These are phyloP conservation scores for Hypoxylon sp. DNA, from an alignment of 2,329 filamentous ascomycete species.

Conservation along the genomic window DNA sequence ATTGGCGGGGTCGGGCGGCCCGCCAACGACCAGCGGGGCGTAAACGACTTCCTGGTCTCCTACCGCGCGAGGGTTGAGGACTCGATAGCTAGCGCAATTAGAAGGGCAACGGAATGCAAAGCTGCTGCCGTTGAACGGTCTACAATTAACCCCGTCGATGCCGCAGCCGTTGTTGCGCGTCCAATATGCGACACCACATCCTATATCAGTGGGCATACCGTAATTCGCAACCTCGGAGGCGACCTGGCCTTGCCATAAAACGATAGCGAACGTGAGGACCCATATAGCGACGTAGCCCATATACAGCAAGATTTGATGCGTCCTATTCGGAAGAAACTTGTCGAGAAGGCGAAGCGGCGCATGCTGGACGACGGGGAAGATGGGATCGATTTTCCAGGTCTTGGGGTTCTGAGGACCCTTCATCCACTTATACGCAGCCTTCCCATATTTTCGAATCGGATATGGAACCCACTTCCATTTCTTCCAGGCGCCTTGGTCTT, in stretches of 20 bases:
- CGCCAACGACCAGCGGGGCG: conserved; percentile 75
- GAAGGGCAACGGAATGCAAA: conserved; percentile 82
- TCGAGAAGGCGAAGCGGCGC: conserved; percentile 74
- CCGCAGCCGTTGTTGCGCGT: conserved; percentile 77
- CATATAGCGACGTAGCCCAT: conserved; percentile 73
- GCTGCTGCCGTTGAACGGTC: conserved; percentile 77
- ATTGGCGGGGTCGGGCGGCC: conserved; percentile 61
- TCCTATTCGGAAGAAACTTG: conserved; percentile 68
- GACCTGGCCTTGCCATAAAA: conserved; percentile 72
- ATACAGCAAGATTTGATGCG: conserved; percentile 70
- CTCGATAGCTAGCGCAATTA: conserved; percentile 73
- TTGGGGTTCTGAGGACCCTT: conserved; percentile 67
- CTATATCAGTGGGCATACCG: conserved; percentile 73
- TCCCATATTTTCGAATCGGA: conserved; percentile 62
- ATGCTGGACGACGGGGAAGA: conserved; percentile 76
- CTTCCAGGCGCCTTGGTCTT: conserved; percentile 65
- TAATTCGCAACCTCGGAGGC: conserved; percentile 74
- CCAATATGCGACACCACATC: conserved; percentile 80
- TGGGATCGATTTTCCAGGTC: conserved; percentile 65
- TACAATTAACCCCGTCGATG: conserved; percentile 78
- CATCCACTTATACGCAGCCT: conserved; percentile 62
- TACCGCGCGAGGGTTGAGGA: conserved; percentile 80
- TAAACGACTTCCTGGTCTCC: conserved; percentile 77
- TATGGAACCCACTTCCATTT: conserved; percentile 71
- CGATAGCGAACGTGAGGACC: conserved; percentile 76